A percentile compares a stretch with the other conserved stretches of the same genome.
These are phyloP conservation scores for Sclerotinia trifoliorum DNA, from an alignment of 2,329 filamentous ascomycete species.

Conservation along the genomic window DNA sequence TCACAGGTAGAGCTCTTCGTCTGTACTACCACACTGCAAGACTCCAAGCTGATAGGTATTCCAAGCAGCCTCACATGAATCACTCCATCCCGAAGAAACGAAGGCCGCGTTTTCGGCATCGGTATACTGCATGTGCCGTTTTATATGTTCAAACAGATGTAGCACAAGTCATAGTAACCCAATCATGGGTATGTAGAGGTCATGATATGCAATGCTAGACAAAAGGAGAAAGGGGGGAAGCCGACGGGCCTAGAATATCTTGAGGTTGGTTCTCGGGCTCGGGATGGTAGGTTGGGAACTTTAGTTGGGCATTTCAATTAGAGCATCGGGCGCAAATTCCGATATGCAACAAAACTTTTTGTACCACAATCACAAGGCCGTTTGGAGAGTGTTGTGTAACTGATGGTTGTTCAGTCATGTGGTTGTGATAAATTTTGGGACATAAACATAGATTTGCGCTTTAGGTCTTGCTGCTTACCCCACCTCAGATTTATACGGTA, in stretches of 20 bases:
- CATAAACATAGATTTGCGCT: conserved; percentile 6
- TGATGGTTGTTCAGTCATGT: conserved; percentile 10
- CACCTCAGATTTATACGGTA: conserved; percentile 16
- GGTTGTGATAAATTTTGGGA: conserved; percentile 6
- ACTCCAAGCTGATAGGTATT: conserved; percentile 5
- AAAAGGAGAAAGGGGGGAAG: not conserved
- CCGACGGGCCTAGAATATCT: not conserved
- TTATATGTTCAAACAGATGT: not conserved
- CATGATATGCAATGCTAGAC: conserved; percentile 12
- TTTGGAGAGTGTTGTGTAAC: conserved; percentile 7
- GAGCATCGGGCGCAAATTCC: conserved; percentile 21
- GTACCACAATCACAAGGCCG: not conserved
- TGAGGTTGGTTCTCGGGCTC: conserved; percentile 4
- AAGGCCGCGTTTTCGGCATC: conserved; percentile 9
- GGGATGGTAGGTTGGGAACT: conserved; percentile 6
- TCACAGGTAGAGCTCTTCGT: not conserved
- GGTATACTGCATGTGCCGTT: conserved; percentile 1
- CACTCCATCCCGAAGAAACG: not conserved
- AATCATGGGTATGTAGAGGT: not conserved
- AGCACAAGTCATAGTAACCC: not conserved
- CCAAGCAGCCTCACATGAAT: not conserved
- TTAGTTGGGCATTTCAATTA: conserved; percentile 14
- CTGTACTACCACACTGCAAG: conserved; percentile 11
- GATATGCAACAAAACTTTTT: conserved; percentile 25
- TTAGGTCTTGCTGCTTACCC: conserved; percentile 6